These are phyloP conservation scores for Hypoxylon sp. DNA, from an alignment of 2,329 filamentous ascomycete species.

Conservation along the genomic window DNA sequence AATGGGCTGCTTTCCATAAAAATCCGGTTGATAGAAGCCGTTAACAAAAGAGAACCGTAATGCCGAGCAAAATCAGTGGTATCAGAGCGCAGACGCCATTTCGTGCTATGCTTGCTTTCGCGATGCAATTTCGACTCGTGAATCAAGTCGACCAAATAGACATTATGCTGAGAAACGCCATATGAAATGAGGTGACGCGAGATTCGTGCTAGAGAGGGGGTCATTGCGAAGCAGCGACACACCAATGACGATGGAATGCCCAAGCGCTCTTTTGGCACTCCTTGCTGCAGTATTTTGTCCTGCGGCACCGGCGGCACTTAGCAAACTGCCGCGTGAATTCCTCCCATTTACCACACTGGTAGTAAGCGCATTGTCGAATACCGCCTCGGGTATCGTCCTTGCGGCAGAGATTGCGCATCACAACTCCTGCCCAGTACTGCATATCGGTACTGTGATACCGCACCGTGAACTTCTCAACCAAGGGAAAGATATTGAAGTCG, in stretches of 20 bases:
- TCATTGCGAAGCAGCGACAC: conserved; percentile 74
- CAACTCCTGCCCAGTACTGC: conserved; percentile 99
- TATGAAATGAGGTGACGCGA: conserved; percentile 41
- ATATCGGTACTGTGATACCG: conserved; percentile 95
- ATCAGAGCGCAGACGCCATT: conserved; percentile 51
- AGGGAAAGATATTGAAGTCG: conserved; percentile 97
- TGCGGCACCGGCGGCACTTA: conserved; percentile 93
- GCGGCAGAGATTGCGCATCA: conserved; percentile 97
- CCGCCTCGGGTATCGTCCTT: conserved; percentile 96
- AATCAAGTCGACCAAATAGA: conserved; percentile 48
- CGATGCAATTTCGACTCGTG: conserved; percentile 49
- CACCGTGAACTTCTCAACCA: conserved; percentile 98
- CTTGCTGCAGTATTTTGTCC: conserved; percentile 99
- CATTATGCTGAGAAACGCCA: conserved; percentile 50
- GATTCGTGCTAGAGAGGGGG: conserved; percentile 23
- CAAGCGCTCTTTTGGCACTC: conserved; percentile 99
- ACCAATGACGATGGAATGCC: conserved; percentile 99
- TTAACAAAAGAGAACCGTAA: conserved; percentile 47
- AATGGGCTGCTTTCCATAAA: conserved; percentile 25
- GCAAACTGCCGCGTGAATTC: conserved; percentile 96
- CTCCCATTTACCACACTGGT: conserved; percentile 98
- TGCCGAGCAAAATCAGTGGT: conserved; percentile 50
- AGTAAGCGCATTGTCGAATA: conserved; percentile 97
- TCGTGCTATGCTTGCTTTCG: conserved; percentile 51
- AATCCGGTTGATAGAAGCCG: conserved; percentile 26